These are phyloP conservation scores for Populus hybrid DNA, from an alignment of 441 rosid species.

Conservation along the genomic window DNA sequence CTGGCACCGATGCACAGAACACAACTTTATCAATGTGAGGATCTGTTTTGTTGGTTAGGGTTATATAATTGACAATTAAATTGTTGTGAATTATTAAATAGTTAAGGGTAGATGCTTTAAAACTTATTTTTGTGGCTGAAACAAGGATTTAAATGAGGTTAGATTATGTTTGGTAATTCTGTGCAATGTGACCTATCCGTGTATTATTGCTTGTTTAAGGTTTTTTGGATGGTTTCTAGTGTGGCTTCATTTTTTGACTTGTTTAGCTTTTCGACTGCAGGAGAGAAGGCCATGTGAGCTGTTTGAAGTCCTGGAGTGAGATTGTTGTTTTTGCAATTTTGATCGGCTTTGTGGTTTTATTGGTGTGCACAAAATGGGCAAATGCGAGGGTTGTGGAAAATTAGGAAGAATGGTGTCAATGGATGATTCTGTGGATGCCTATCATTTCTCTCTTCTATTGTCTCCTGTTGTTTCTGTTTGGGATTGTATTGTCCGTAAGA, in stretches of 20 bases:
- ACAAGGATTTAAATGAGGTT: background rate
- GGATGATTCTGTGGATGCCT: conserved; percentile 48
- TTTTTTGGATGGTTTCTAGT: conserved; percentile 1
- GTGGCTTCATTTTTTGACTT: background rate
- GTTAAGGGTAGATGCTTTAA: background rate
- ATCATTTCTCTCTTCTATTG: conserved; percentile 64
- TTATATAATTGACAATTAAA: background rate
- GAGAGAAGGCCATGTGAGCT: conserved; percentile 55
- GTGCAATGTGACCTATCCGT: background rate
- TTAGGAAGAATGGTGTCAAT: conserved; percentile 59
- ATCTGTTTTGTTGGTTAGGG: background rate
- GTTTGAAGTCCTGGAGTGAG: conserved; percentile 21
- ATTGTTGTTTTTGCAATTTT: conserved; percentile 20
- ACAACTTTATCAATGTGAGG: background rate
- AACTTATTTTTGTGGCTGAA: background rate
- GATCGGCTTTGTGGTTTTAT: conserved; percentile 26
- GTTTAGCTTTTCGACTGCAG: conserved; percentile 23
- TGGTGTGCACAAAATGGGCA: conserved; percentile 58
- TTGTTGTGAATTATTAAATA: background rate
- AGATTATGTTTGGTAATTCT: background rate
- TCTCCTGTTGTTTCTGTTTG: conserved; percentile 92
- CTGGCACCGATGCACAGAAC: background rate
- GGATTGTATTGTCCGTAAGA: conserved; percentile 91
- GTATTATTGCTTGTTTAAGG: background rate
- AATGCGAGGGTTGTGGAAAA: conserved; percentile 77